phyloP scores from a whole-genome alignment of 2,329 filamentous ascomycete species.

The Cadophora malorum region DNA sequence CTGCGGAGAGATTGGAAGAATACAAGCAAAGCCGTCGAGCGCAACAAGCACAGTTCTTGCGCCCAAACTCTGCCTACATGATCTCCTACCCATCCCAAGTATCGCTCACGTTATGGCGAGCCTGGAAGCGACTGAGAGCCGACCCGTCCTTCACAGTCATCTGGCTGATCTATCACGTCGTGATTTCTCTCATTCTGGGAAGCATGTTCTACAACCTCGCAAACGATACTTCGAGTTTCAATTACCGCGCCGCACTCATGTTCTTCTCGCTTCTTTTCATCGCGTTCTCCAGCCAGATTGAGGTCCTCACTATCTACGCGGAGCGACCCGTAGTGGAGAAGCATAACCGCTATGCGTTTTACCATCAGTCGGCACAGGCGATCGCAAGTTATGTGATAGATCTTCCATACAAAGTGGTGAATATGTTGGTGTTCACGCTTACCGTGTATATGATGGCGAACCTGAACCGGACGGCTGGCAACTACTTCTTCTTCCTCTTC shows the following conservation, averaged over 20 bases:
- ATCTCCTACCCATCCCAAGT: slow-evolving; percentile 79
- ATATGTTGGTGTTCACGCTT: slow-evolving; percentile 73
- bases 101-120: slow-evolving; percentile 79
- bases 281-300: slow-evolving; percentile 64
- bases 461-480: slow-evolving; percentile 72
- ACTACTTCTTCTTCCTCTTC: slow-evolving; percentile 80
- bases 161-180: slow-evolving; percentile 34
- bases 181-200: slow-evolving; percentile 67
- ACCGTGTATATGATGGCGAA: slow-evolving; percentile 88
- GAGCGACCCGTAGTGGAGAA: slow-evolving; percentile 93
- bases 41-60: slow-evolving; percentile 36
- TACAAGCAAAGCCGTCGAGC: slow-evolving; percentile 49
- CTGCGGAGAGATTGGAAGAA: slow-evolving; percentile 52
- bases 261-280: slow-evolving; percentile 74
- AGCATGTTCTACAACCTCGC: slow-evolving; percentile 67
- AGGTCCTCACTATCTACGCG: slow-evolving; percentile 72
- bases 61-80: slow-evolving; percentile 68
- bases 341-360: slow-evolving; percentile 84
- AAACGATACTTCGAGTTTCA: slow-evolving; percentile 62
- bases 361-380: slow-evolving; percentile 90
- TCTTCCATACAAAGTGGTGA: slow-evolving; percentile 78
- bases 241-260: slow-evolving; percentile 64
- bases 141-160: slow-evolving; percentile 74
- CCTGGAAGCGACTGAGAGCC: slow-evolving; percentile 76
- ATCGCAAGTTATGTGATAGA: slow-evolving; percentile 86